Evolutionary conservation across 805 yeast genomes (phyloP).

Genomic region (Barnettozyma salicaria): DNA sequence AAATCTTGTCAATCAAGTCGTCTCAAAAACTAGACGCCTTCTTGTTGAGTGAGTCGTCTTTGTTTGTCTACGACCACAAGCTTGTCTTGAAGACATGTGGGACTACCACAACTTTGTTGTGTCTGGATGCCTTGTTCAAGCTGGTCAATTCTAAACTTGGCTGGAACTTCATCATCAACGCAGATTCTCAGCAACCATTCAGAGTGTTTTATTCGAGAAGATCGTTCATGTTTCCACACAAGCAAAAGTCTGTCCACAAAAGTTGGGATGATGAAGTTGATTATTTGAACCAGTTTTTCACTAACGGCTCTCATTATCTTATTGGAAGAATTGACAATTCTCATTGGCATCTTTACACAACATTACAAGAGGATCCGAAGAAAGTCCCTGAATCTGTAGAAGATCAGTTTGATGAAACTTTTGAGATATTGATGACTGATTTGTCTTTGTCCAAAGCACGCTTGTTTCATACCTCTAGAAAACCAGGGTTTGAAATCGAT

Average conservation of each 20-base stretch:
- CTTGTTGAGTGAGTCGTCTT: slow-evolving; percentile 79
- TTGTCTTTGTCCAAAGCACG: slow-evolving; percentile 51
- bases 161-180: slow-evolving; percentile 33
- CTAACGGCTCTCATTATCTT: slow-evolving; percentile 56
- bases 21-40: slow-evolving; percentile 70
- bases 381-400: slow-evolving; percentile 7
- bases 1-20: slow-evolving; percentile 73
- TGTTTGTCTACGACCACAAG: slow-evolving; percentile 85
- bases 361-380: slow-evolving; percentile 33
- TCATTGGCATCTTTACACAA: slow-evolving; percentile 86
- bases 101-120: slow-evolving; percentile 82
- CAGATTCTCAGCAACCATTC: slow-evolving; percentile 36
- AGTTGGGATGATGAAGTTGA: slow-evolving; percentile 80
- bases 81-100: slow-evolving; percentile 92
- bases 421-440: slow-evolving; percentile 89
- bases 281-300: slow-evolving; percentile 60
- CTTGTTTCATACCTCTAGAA: slow-evolving; percentile 52
- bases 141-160: slow-evolving; percentile 37
- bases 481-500: slow-evolving; percentile 34
- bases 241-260: slow-evolving; percentile 73
- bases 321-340: slow-evolving; percentile 78
- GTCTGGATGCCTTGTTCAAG: slow-evolving; percentile 60
- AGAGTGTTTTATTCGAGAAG: slow-evolving; percentile 86
- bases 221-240: slow-evolving; percentile 86
- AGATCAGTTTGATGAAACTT: slow-evolving; percentile 53